Base-by-base conservation (phyloP, 345 rosid species). In the Dipteronia dyeriana region DNA sequence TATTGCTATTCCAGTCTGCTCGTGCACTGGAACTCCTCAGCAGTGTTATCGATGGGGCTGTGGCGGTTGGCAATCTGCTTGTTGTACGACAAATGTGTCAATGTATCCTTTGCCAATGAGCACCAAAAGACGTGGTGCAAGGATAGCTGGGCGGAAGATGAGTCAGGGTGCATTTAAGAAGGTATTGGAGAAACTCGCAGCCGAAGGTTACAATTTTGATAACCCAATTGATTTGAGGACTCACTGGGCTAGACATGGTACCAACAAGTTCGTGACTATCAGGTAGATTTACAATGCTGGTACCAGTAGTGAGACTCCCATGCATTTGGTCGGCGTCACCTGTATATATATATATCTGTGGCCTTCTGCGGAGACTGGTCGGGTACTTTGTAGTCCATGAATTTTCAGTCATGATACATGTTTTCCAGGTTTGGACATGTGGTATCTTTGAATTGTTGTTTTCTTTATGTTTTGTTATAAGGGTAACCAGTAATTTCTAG, bases 41-140 rank as follows among this genome's bases (percentile, higher is more conserved):
- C 99, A 94, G 68, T 96, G 99, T 70, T 96, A 96, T 77, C 91
- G 98, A 45, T 96, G 99, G 99, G 99, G 99, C 34, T 92, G 98
- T 62, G 99, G 99, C 31, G 99, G 99, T 73, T 96, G 99, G 98
- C 98, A 95, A 82, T 95, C 98, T 0, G 97, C 98, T 19, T 95
- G 98, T 71, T 95, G 98, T 71, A 95, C 98, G 2, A 93, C 97
- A 0, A 91, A 88, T 81, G 88, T 95, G 2, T 95, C 99, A 14
- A 88, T 92, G 88, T 93, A 96, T 77, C 99, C 99, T 10, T 79
- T 96, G 76, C 99, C 98, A 0, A 94, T 92, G 97, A 92, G 97
- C 88, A 94, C 97, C 51, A 96, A 96, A 73, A 83, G 97, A 26
- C 96, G 97, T 12, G 98, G 98, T 47, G 97, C 98, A 1, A 91